A percentile compares a stretch with the other conserved stretches of the same genome.
phyloP scores from a whole-genome alignment of 441 rosid species.

The Syzygium malaccense region DNA sequence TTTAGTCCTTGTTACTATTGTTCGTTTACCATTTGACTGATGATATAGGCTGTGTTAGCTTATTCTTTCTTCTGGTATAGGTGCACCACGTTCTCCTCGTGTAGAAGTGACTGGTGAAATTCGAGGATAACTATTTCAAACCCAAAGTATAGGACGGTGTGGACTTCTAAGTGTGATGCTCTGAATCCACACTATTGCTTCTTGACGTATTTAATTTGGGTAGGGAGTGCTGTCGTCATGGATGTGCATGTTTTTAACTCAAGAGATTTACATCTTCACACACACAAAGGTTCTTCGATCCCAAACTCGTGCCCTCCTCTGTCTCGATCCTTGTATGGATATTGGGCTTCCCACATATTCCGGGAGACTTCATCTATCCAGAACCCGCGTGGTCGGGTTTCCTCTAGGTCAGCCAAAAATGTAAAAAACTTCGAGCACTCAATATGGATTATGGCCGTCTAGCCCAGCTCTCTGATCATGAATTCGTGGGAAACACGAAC shows the following conservation, averaged over 20 bases:
- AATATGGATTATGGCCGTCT: background rate
- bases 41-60: constrained; percentile 9
- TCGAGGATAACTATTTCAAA: background rate
- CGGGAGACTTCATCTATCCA: background rate
- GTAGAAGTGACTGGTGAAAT: background rate
- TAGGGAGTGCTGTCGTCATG: no score
- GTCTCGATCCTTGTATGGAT: background rate
- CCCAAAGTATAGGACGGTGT: background rate
- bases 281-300: no score
- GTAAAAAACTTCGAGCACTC: background rate
- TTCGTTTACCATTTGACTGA: background rate
- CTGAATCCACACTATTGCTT: no score
- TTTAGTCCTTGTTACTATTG: no score
- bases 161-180: background rate
- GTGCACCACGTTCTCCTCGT: background rate
- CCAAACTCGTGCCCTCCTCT: no score
- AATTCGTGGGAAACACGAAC: background rate
- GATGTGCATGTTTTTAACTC: no score
- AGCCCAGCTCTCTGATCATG: background rate
- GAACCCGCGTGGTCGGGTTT: background rate
- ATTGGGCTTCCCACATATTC: background rate
- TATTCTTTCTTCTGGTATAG: constrained; percentile 8
- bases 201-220: no score
- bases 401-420: background rate
- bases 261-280: no score